Evolutionary conservation across 805 yeast species (phyloP), one percentile per base, ranked within the genome.

Genomic region (Sugiyamaella marilandica): DNA sequence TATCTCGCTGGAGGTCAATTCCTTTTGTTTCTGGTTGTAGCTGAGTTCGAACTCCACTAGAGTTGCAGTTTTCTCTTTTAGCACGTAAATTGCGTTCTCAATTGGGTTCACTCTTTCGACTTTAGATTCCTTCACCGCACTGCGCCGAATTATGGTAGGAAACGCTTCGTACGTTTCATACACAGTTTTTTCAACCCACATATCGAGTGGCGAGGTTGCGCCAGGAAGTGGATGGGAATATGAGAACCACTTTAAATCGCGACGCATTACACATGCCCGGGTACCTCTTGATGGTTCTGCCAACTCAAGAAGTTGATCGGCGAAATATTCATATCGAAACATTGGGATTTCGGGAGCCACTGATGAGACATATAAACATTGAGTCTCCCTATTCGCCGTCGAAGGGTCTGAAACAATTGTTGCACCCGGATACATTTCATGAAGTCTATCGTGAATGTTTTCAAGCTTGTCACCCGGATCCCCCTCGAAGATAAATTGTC

Each of bases 121-220:
- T 8, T 65, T 68, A 9, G 77, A 71, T 2, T 63, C 54, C 55
- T 76, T 77, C 58, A 89, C 79, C 63, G 86, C 94, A 59, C 90
- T 80, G 68, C 95, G 76, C 65, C 88, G 86, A 86, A 88, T 85
- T 67, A 89, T 76, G 0, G 95, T 85, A 24, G 97, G 97, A 82
- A 89, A 89, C 7, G 88, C 77, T 51, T 85, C 77, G 46, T 66
- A 72, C 0, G 96, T 86, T 57, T 82, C 87, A 71, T 82, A 89
- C 0, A 87, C 83, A 8, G 85, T 79, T 69, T 89, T 95, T 64
- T 89, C 95, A 16, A 91, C 88, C 96, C 96, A 89, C 61, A 89
- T 71, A 62, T 88, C 89, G 50, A 80, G 76, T 10, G 84, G 77
- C 0, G 82, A 78, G 0, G 87, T 78, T 13, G 44, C 43, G 3